Evolutionary conservation across 2,329 filamentous ascomycete genomes (phyloP), one percentile per base, ranked within the genome.

Genomic region (Colletotrichum lentis): DNA sequence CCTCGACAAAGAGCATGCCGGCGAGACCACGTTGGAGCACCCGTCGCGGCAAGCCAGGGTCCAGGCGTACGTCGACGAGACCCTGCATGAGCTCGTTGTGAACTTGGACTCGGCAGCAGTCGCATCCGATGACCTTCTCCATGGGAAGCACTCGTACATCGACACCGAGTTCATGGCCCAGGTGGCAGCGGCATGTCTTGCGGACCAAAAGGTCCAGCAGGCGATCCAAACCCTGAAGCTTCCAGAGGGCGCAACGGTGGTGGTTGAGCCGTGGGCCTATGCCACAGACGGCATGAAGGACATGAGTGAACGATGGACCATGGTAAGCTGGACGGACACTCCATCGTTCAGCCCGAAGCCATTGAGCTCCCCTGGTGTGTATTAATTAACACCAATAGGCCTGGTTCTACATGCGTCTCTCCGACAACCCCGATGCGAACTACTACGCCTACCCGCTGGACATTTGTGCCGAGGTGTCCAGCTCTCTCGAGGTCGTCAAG

Each of bases 391-490:
- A n/a, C n/a, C n/a, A n/a, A n/a, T 4, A 70, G 69, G 69, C 67
- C 2, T 71, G 67, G 69, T 68, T 71, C 12, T 71, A 70, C 16
- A 68, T 71, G 69, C 70, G 77, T 4, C 70, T 84, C 0, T 61
- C 76, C 0, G 74, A 79, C 0, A 77, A 84, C 39, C 73, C 75
- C 0, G 84, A 87, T 63, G 81, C 84, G 41, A 88, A 88, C 71
- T 83, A 84, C 74, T 88, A 88, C 71, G 85, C 85, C 4, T 87
- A 87, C 62, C 86, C 86, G 0, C 78, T 88, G 10, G 82, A 86
- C 62, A 77, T 88, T 24, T 82, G 80, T 53, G 82, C 83, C 8
- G 84, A 87, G 72, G 80, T 84, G 55, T 84, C 83, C 8, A 80
- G 84, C 69, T 74, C 82, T 2, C 76, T 87, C 3, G 71, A 82